These are phyloP conservation scores for Clitoria ternatea DNA, from an alignment of 306 rosid genomes.

Conservation along the genomic window DNA sequence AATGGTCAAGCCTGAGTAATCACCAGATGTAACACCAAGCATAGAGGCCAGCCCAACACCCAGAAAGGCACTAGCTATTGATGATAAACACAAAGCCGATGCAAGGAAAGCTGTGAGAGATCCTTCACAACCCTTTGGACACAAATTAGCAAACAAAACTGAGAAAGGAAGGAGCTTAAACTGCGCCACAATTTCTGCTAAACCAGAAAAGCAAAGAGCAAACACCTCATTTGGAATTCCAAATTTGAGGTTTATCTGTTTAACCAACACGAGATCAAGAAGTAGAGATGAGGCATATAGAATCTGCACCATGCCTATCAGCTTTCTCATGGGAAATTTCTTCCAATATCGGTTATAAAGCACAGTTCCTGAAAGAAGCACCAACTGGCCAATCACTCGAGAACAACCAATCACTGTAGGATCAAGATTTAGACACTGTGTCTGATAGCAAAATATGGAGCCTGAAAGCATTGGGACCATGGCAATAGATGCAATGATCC, in stretches of 20 bases:
- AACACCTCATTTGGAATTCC: conserved; percentile 69
- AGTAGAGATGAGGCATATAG: conserved; percentile 66
- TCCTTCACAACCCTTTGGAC: conserved; percentile 90
- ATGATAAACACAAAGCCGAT: conserved; percentile 64
- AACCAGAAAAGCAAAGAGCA: conserved; percentile 69
- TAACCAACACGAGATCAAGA: conserved; percentile 70
- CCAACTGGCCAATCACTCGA: conserved; percentile 67
- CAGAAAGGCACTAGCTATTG: conserved; percentile 61
- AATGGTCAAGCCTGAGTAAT: conserved; percentile 60
- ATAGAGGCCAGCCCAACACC: conserved; percentile 77
- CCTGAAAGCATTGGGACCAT: conserved; percentile 78
- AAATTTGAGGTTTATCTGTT: conserved; percentile 53
- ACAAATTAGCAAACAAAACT: conserved; percentile 55
- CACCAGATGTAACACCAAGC: conserved; percentile 55
- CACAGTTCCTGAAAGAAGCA: conserved; percentile 66
- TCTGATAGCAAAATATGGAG: conserved; percentile 83
- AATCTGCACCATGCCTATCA: conserved; percentile 55
- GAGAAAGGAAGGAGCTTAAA: conserved; percentile 83
- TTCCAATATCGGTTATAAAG: conserved; percentile 63
- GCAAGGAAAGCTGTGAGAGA: conserved; percentile 86
- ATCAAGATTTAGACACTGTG: conserved; percentile 67
- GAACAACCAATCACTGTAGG: conserved; percentile 72
- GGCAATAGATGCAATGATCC: conserved; percentile 77
- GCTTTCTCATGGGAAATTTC: conserved; percentile 53
- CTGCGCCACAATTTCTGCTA: conserved; percentile 74